These are phyloP conservation scores for Thalia dealbata DNA, from an alignment of 176 grass and related monocot genomes.

Conservation along the genomic window DNA sequence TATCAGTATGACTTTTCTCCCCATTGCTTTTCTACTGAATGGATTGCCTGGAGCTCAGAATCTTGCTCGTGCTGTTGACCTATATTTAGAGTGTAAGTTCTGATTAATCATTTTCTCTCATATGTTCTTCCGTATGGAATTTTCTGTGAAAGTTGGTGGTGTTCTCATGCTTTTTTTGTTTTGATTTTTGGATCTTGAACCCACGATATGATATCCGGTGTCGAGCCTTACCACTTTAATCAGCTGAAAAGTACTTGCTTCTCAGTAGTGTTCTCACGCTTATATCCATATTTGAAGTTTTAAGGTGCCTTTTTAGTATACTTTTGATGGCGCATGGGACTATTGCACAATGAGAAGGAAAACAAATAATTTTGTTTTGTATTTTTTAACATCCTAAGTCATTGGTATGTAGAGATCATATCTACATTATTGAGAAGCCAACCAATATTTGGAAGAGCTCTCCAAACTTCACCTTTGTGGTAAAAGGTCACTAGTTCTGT, in stretches of 20 bases:
- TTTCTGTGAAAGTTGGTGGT: not conserved
- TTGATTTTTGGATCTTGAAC: too few relatives aligned
- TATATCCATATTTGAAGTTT: too few relatives aligned
- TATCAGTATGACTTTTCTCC: slow-evolving; percentile 87
- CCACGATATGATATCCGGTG: too few relatives aligned
- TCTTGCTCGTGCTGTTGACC: slow-evolving; percentile 73
- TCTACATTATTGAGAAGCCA: not conserved
- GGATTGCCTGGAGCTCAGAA: slow-evolving; percentile 62
- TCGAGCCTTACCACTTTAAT: too few relatives aligned
- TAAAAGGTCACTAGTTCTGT: not conserved
- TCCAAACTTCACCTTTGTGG: too few relatives aligned
- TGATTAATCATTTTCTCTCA: not conserved
- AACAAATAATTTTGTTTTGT: not conserved
- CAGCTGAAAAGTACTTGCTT: too few relatives aligned
- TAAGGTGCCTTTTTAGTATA: not conserved
- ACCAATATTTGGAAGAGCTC: too few relatives aligned
- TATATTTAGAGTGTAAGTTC: slow-evolving; percentile 85
- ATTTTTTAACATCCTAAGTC: not conserved
- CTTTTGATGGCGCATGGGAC: not conserved
- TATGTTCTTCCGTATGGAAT: slow-evolving; percentile 15
- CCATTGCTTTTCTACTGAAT: slow-evolving; percentile 77
- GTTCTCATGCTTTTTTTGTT: not conserved
- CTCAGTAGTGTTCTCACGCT: too few relatives aligned
- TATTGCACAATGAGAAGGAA: not conserved
- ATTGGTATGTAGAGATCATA: not conserved